Base-by-base conservation (phyloP, 805 yeast genomes). In the Metschnikowia lunata region DNA sequence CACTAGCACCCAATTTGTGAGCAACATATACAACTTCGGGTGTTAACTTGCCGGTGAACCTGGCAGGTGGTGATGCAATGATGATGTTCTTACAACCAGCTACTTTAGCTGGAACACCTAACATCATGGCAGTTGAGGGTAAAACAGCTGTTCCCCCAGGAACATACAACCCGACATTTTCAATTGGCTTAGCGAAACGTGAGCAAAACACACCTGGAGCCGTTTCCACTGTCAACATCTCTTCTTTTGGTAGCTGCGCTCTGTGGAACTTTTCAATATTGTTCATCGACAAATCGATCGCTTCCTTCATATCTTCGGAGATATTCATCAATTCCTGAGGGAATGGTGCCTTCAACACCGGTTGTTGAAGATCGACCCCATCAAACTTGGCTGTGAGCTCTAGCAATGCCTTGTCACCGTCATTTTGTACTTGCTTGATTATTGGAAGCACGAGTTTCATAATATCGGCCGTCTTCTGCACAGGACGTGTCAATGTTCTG, bases 131-230 rank as follows among this genome's bases (percentile, higher is more conserved):
- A 11, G 99, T 93, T 14, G 98, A 91, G 34, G 99, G 99, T 52
- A 93, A 76, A 30, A 93, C 91, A 3, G 99, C 99, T 36, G 98
- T 89, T 56, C 99, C 99, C 57, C 99, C 99, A 43, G 99, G 99
- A 48, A 93, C 87, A 61, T 93, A 93, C 47, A 95, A 77, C 48
- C 99, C 99, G 43, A 93, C 99, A 47, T 79, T 82, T 59, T 88
- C 96, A 55, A 93, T 89, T 7, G 99, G 93, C 59, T 96, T 82
- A 12, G 98, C 86, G 65, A 93, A 93, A 58, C 99, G 81, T 14
- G 96, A 87, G 71, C 99, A 93, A 42, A 77, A 68, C 26, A 93
- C 98, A 54, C 99, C 99, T 2, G 96, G 95, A 47, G 85, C 75
- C 0, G 99, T 93, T 68, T 91, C 98, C 33, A 93, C 96, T 7